Base-by-base conservation (phyloP, 768 basidiomycete species). In the Trametes cubensis region DNA sequence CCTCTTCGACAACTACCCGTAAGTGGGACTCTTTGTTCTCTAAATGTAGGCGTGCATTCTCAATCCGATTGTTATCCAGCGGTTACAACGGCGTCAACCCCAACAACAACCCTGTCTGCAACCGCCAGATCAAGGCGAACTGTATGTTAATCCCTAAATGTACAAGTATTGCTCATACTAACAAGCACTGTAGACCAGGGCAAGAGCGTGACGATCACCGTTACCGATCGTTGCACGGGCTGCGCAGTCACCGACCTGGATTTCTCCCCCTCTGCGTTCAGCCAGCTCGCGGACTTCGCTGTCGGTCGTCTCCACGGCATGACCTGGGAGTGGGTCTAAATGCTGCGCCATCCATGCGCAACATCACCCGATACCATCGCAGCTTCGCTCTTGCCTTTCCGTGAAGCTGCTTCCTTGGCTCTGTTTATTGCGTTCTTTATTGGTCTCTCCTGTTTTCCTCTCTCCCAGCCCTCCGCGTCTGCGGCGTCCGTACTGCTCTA, bases 61-160 rank as follows among this genome's bases (percentile, higher is more conserved):
- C 4, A 38, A 23, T 20, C 55, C 23, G 57, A 25, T 7, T 21
- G 47, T 30, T 48, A 55, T 54, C 26, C 60, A 90, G 88, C 47
- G 82, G 79, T 11, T 88, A 85, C 70, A 54, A 73, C 18, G 80
- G 81, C 25, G 77, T 52, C 6, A 84, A 94, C 78, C 88, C 91
- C 26, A 94, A 93, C 73, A 69, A 64, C 58, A 92, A 94, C 77
- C 90, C 92, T 38, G 72, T 94, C 57, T 94, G 92, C 71, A 75
- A 76, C 66, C 79, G 74, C 68, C 65, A 75, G 56, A 74, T 89
- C 58, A 67, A 21, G 0, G 75, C 75, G 10, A 63, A 21, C 6
- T 90, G 89, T 89, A 75, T 72, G 80, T 75, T 6, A 4, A 59
- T 28, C 38, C 54, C 55, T 57, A 58, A 58, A 23, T 6, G 55